A percentile compares a stretch with the other conserved stretches of the same genome.
These are phyloP conservation scores for Tetragonia tetragonoides DNA, from an alignment of 148 eudicot species.

Conservation along the genomic window DNA sequence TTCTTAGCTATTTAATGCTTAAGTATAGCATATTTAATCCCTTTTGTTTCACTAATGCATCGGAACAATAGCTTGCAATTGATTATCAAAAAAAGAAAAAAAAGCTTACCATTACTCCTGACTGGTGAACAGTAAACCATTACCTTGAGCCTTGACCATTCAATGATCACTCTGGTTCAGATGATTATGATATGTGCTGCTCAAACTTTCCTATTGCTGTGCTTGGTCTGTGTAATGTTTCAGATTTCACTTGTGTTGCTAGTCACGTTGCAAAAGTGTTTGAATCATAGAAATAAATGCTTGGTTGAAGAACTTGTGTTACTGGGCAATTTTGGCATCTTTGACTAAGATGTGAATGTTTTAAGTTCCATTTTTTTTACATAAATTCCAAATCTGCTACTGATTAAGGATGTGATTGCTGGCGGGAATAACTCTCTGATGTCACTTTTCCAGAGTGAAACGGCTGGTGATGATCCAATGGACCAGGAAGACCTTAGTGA, in stretches of 20 bases:
- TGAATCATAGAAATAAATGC: background rate
- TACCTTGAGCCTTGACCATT: background rate
- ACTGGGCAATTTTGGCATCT: background rate
- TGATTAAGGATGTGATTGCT: background rate
- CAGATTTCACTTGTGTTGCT: background rate
- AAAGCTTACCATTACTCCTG: background rate
- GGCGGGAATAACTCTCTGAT: background rate
- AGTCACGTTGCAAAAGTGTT: conserved; percentile 7
- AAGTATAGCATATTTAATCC: too few species aligned
- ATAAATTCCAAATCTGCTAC: background rate
- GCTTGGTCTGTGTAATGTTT: background rate
- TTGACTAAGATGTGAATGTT: too few species aligned
- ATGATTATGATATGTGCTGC: background rate
- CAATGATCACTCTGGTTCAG: background rate
- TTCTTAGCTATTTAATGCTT: too few species aligned
- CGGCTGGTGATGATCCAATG: conserved; percentile 40
- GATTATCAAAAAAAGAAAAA: too few species aligned
- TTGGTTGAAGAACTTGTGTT: background rate
- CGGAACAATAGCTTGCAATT: background rate
- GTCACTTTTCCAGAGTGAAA: conserved; percentile 38
- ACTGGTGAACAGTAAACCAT: background rate
- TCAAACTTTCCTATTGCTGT: background rate
- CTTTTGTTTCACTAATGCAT: too few species aligned
- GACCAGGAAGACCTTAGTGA: conserved; percentile 41
- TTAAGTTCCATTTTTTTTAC: too few species aligned